Evolutionary conservation across 306 rosid genomes (phyloP), one percentile per base, ranked within the genome.

Genomic region (Malus sylvestris): DNA sequence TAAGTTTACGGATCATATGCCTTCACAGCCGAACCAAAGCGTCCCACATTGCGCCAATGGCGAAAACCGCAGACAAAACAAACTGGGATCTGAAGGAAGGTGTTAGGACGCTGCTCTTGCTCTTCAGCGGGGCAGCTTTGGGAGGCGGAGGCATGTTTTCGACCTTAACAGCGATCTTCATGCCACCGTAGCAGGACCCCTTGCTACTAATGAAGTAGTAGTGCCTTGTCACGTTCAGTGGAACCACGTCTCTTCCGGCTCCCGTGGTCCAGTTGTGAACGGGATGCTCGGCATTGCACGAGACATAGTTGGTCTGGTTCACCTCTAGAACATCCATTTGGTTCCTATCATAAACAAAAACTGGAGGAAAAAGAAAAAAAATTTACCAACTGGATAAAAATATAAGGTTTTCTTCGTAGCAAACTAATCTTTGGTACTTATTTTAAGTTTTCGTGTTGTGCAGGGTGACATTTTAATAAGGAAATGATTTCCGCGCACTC

Each of bases 181-280:
- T 89, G 72, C 99, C 99, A 9, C 97, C 80, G 55, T 9, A 95
- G 85, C 99, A 95, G 87, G 83, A 92, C 3, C 99, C 99, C 10
- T 88, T 92, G 72, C 97, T 90, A 57, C 97, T 95, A 11, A 95
- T 79, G 85, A 92, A 79, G 71, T 95, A 95, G 81, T 92, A 89
- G 67, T 77, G 74, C 13, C 93, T 73, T 1, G 99, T 95, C 11
- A 90, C 96, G 32, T 95, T 92, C 78, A 95, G 75, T 6, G 96
- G 97, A 79, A 84, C 90, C 68, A 92, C 99, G 55, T 95, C 99
- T 84, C 99, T 91, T 86, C 99, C 99, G 3, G 93, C 96, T 35
- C 98, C 99, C 0, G 88, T 90, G 1, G 99, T 95, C 86, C 87
- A 95, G 29, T 92, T 95, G 83, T 82, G 87, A 49, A 84, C 83